A percentile compares a stretch with the other conserved stretches of the same genome.
These are phyloP conservation scores for Isabelozyma rhagii DNA, from an alignment of 805 yeast genomes.

Conservation along the genomic window DNA sequence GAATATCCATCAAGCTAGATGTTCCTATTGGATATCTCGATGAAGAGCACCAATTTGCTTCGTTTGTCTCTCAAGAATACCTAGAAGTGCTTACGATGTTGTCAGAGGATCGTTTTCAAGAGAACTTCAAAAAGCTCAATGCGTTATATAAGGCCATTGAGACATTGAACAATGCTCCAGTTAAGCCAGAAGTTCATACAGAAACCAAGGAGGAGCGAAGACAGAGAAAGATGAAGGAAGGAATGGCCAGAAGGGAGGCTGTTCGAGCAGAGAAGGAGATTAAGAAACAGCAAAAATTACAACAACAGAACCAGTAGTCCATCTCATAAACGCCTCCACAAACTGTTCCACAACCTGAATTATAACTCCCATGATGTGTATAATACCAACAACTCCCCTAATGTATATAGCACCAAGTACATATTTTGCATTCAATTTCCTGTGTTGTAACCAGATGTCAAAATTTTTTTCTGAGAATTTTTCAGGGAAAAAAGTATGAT, in stretches of 20 bases:
- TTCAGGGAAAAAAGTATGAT: neutral
- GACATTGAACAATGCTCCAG: conserved; percentile 12
- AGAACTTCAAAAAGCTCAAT: conserved; percentile 57
- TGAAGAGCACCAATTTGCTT: conserved; percentile 24
- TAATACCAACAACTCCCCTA: too few species aligned
- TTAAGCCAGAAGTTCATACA: conserved; percentile 1
- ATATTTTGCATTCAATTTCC: neutral
- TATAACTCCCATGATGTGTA: too few species aligned
- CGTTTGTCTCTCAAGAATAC: conserved; percentile 53
- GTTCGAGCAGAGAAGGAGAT: conserved; percentile 26
- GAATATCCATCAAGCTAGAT: conserved; percentile 72
- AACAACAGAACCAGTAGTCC: neutral
- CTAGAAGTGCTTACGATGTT: conserved; percentile 49
- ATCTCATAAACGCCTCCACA: neutral
- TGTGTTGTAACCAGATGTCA: neutral
- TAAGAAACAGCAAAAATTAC: conserved; percentile 7
- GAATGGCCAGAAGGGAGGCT: conserved; percentile 34
- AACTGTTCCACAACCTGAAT: neutral
- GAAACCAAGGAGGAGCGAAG: conserved; percentile 62
- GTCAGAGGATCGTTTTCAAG: conserved; percentile 61
- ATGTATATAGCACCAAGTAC: too few species aligned
- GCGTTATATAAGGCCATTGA: conserved; percentile 45
- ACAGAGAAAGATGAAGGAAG: conserved; percentile 52
- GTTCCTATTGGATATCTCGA: conserved; percentile 66
- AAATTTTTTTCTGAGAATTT: neutral